Conservation (phyloP, 768 basidiomycete genomes). For the Lactarius quietus region DNA sequence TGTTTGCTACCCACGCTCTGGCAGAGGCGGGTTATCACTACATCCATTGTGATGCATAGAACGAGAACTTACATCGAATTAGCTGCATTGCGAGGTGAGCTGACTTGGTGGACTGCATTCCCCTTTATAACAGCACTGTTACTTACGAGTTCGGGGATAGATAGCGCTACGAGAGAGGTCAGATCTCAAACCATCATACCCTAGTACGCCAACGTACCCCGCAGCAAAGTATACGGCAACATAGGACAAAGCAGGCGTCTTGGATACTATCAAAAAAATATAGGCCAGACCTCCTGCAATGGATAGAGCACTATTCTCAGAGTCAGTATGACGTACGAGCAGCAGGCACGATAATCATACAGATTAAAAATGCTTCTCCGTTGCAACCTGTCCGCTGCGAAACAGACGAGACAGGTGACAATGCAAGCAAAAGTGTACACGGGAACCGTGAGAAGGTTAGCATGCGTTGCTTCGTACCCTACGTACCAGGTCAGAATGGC, state of each 20-base stretch:
- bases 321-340: constrained; percentile 1
- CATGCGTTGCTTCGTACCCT: constrained; percentile 67
- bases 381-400: constrained; percentile 56
- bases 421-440: constrained; percentile 69
- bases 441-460: constrained; percentile 75
- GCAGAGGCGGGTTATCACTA: background rate
- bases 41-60: background rate
- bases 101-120: background rate
- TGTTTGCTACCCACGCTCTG: constrained; percentile 60
- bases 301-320: background rate
- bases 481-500: background rate
- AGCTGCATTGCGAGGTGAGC: constrained; percentile 37
- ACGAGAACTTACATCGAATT: constrained; percentile 48
- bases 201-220: constrained; percentile 43
- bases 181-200: constrained; percentile 6
- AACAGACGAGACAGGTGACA: constrained; percentile 62
- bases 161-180: constrained; percentile 48
- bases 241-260: constrained; percentile 62
- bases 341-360: constrained; percentile 37
- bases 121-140: background rate
- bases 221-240: constrained; percentile 70
- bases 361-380: constrained; percentile 61
- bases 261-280: constrained; percentile 63
- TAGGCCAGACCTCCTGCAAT: constrained; percentile 56
- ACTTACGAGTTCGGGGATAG: constrained; percentile 67